Evolutionary conservation across 2,329 filamentous ascomycete species (phyloP), one percentile per base, ranked within the genome.

Genomic region (Aphanocladium album): DNA sequence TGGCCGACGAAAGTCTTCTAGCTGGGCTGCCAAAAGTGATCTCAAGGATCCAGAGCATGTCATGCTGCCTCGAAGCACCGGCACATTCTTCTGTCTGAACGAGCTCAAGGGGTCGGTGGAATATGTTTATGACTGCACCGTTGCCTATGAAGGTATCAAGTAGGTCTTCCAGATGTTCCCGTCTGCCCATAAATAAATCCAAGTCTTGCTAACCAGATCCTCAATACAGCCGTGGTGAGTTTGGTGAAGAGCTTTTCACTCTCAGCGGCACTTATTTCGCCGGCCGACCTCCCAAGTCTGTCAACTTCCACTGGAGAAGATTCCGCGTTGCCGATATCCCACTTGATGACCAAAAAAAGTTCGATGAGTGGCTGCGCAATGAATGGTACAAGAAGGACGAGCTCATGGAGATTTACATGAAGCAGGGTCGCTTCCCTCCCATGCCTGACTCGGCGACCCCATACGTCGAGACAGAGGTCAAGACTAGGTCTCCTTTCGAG

Each of bases 281-380:
- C 72, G 93, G 95, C 14, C 86, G 90, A 1, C 89, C 93, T 0
- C 95, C 93, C 1, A 96, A 93, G 72, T 96, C 92, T 1, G 93
- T 98, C 69, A 98, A 97, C 74, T 93, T 98, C 79, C 89, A 96
- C 75, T 99, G 93, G 91, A 86, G 95, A 57, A 87, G 92, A 11
- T 97, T 96, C 74, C 83, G 84, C 37, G 72, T 97, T 16, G 82
- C 83, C 23, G 86, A 91, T 21, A 96, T 99, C 47, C 93, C 93
- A 0, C 82, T 96, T 11, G 82, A 91, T 35, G 84, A 88, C 66
- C 81, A 83, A 17, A 83, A 89, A 45, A 79, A 83, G 7, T 99
- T 99, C 69, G 91, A 96, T 61, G 69, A 80, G 3, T 99, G 95
- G 95, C 80, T 98, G 30, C 83, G 87, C 35, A 87, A 90, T 60